phyloP scores from a whole-genome alignment of 306 rosid genomes.

The Astragalus membranaceus region DNA sequence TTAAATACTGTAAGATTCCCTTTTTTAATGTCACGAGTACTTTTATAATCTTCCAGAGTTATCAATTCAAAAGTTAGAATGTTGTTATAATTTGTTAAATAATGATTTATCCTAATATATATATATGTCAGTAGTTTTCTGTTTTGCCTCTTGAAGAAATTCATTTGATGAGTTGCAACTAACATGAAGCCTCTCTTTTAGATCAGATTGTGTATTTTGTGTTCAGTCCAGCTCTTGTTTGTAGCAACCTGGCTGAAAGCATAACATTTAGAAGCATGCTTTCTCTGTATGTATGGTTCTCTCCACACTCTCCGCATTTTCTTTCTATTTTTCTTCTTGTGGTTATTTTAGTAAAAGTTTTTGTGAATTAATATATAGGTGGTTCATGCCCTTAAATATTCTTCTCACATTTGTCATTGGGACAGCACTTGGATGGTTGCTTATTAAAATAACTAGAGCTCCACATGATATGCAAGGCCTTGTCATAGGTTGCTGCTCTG shows the following conservation, averaged over 20 bases:
- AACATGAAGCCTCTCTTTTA: not conserved
- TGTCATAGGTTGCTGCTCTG: conserved; percentile 18
- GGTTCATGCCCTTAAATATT: conserved; percentile 26
- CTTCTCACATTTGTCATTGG: conserved; percentile 11
- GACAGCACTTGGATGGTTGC: conserved; percentile 19
- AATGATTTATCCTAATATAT: not conserved
- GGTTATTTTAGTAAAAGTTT: not conserved
- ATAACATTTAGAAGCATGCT: conserved; percentile 2
- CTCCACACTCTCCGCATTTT: too few species aligned
- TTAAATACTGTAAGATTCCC: not conserved
- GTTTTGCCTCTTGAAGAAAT: not conserved
- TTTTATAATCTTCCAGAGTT: not conserved
- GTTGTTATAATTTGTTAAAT: not conserved
- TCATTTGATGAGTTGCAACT: not conserved
- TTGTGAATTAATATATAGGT: conserved; percentile 10
- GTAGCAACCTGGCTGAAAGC: conserved; percentile 9
- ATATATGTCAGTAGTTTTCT: not conserved
- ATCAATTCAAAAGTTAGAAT: not conserved
- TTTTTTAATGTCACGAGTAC: not conserved
- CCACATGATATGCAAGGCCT: conserved; percentile 17
- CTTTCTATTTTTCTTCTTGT: too few species aligned
- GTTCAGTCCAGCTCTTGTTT: conserved; percentile 23
- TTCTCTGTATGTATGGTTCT: not conserved
- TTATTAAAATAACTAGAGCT: conserved; percentile 12
- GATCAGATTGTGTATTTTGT: conserved; percentile 22